Evolutionary conservation across 192 early-diverging fungal genomes (phyloP), one percentile per base, ranked within the genome.

Genomic region (Entomortierella chlamydospora): DNA sequence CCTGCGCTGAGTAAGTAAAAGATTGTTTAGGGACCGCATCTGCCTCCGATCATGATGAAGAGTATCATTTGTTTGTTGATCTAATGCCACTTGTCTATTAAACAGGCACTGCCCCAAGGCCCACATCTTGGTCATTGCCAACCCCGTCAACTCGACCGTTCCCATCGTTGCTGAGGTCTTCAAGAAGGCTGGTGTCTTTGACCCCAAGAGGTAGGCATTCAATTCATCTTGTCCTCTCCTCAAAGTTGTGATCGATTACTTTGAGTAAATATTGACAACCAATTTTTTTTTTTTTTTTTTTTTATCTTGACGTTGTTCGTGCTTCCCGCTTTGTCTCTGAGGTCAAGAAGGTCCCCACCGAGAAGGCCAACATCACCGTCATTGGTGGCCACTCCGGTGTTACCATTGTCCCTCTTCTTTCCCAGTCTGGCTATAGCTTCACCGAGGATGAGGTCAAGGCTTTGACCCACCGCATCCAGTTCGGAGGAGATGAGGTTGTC

Each of bases 111-210:
- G 91, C 72, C 95, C 97, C 66, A 91, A 93, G 71, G 97, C 96
- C 52, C 87, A 94, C 85, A 79, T 95, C 67, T 86, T 93, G 57
- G 87, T 98, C 82, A 98, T 98, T 79, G 91, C 97, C 70, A 98
- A 98, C 92, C 97, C 97, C 49, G 97, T 98, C 74, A 98, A 98
- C 90, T 97, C 96, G 43, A 98, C 96, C 26, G 97, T 98, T 50
- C 96, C 97, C 55, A 97, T 98, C 73, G 91, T 96, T 63, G 93
- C 93, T 64, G 96, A 98, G 85, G 92, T 96, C 43, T 90, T 97
- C 82, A 98, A 98, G 90, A 88, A 94, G 83, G 83, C 86, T 67
- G 89, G 90, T 73, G 94, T 94, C 64, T 98, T 93, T 83, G 92
- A 98, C 84, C 91, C 95, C 63, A 87, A 87, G 82, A 87, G 74